Percentiles rank a stretch among this genome's conserved stretches.
These are phyloP conservation scores for Aristolochia contorta DNA, from an alignment of 164 flowering plant species.

Conservation along the genomic window DNA sequence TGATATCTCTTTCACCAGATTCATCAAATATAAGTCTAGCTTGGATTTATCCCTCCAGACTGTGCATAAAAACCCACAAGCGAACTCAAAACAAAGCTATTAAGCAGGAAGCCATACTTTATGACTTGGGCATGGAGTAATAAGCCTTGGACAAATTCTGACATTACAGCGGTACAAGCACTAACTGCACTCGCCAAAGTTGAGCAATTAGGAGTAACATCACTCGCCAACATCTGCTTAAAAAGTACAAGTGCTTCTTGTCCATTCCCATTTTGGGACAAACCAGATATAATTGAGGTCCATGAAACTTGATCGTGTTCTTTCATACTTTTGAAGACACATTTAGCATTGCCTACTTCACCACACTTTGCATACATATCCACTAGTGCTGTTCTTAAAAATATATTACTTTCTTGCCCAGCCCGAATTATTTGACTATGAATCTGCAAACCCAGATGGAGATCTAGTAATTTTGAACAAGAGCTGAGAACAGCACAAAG, in stretches of 20 bases:
- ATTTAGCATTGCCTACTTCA: constrained; percentile 21
- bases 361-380: constrained; percentile 33
- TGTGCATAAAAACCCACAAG: constrained; percentile 40
- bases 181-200: constrained; percentile 29
- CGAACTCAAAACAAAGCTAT: constrained; percentile 29
- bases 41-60: constrained; percentile 22
- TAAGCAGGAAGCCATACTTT: constrained; percentile 25
- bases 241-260: constrained; percentile 31
- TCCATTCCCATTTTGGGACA: constrained; percentile 28
- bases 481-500: constrained; percentile 19
- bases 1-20: constrained; percentile 17
- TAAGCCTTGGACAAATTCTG: constrained; percentile 8
- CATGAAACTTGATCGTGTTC: constrained; percentile 38
- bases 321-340: constrained; percentile 26
- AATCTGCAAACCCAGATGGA: constrained; percentile 27
- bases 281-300: constrained; percentile 36
- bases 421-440: constrained; percentile 24
- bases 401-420: constrained; percentile 23
- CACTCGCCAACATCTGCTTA: constrained; percentile 24
- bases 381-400: constrained; percentile 31
- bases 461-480: constrained; percentile 15
- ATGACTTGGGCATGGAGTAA: constrained; percentile 35
- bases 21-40: constrained; percentile 23
- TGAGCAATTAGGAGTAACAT: constrained; percentile 28
- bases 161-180: constrained; percentile 18